A percentile compares a stretch with the other conserved stretches of the same genome.
Conservation (phyloP, 495 filamentous ascomycete species). For the Aspergillus leporis region DNA sequence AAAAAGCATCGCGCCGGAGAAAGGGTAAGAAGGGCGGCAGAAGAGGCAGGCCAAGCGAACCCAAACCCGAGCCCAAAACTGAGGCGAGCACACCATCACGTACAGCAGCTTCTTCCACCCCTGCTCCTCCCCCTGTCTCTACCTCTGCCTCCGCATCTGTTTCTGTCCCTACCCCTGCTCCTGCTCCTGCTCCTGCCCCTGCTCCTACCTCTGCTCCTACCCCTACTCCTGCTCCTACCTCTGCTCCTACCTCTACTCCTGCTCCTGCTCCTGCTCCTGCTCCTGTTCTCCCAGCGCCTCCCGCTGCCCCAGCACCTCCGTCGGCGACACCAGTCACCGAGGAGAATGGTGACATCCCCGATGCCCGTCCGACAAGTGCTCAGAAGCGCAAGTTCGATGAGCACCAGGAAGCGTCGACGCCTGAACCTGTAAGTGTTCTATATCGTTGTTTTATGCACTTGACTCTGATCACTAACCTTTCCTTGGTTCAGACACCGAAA, state of each 20-base stretch:
- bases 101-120: constrained; percentile 31
- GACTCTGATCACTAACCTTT: neutral
- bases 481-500: constrained; percentile 35
- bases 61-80: constrained; percentile 28
- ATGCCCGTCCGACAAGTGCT: constrained; percentile 34
- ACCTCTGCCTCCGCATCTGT: constrained; percentile 23
- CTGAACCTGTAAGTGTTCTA: constrained; percentile 34
- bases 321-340: constrained; percentile 33
- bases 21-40: constrained; percentile 49
- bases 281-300: constrained; percentile 8
- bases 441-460: neutral
- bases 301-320: constrained; percentile 22
- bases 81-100: constrained; percentile 37
- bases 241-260: constrained; percentile 23
- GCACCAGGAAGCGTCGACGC: constrained; percentile 26
- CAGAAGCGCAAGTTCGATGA: constrained; percentile 50
- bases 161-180: constrained; percentile 11
- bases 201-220: constrained; percentile 23
- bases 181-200: constrained; percentile 11
- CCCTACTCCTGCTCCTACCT: constrained; percentile 25
- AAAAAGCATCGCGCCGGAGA: constrained; percentile 45
- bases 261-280: constrained; percentile 11
- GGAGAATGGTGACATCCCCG: constrained; percentile 30
- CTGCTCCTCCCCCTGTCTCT: constrained; percentile 24
- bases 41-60: constrained; percentile 43